Percentiles rank a stretch among this genome's conserved stretches.
Conservation (phyloP, 495 filamentous ascomycete genomes). For the Aspergillus coremiiformis region DNA sequence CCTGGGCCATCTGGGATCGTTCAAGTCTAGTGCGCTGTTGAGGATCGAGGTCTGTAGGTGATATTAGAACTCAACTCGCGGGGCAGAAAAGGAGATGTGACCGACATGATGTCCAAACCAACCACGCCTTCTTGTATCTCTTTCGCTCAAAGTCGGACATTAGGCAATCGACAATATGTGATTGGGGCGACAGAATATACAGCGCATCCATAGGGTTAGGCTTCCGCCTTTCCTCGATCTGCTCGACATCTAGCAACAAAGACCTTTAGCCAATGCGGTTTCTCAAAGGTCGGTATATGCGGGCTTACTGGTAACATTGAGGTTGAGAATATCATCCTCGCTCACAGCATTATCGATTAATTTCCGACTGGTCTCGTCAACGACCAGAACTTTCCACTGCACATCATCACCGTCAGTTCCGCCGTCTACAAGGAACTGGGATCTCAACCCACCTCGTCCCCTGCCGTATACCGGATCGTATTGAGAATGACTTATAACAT, state of each 20-base stretch:
- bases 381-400: constrained; percentile 92
- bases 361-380: constrained; percentile 71
- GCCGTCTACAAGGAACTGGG: constrained; percentile 18
- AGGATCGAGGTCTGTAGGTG: constrained; percentile 43
- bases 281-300: constrained; percentile 5
- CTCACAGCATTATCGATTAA: constrained; percentile 82
- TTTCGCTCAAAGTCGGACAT: constrained; percentile 82
- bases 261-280: constrained; percentile 22
- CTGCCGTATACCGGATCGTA: constrained; percentile 51
- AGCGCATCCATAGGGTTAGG: constrained; percentile 87
- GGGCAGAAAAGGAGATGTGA: constrained; percentile 4
- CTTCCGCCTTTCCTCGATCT: constrained; percentile 75
- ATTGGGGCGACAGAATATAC: constrained; percentile 77
- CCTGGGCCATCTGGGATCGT: constrained; percentile 51
- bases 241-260: constrained; percentile 66
- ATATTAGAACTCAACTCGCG: constrained; percentile 1
- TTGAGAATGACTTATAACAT: constrained; percentile 47
- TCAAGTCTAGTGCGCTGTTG: constrained; percentile 50
- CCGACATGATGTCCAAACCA: constrained; percentile 82
- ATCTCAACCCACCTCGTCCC: constrained; percentile 46
- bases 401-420: constrained; percentile 21
- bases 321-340: constrained; percentile 90
- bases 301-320: constrained; percentile 83
- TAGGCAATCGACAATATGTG: constrained; percentile 85
- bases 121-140: constrained; percentile 62